phyloP scores from a whole-genome alignment of 257 asterid genomes.

The Salvia hispanica region DNA sequence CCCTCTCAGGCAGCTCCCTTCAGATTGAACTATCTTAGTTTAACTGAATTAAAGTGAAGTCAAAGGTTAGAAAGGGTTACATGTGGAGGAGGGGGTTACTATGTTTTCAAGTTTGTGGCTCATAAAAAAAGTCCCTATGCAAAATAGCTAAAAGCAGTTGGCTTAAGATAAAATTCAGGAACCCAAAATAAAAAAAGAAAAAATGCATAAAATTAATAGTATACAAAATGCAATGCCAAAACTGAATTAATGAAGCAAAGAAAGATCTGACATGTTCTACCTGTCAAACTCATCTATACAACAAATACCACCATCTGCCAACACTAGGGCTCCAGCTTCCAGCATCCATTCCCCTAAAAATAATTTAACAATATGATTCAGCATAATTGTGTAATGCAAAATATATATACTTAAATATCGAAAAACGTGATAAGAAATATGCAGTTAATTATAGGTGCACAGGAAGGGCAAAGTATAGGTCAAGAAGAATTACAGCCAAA shows the following conservation, averaged over 20 bases:
- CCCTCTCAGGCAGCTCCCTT: too few relatives aligned
- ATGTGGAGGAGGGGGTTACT: neutral
- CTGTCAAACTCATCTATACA: slow-evolving; percentile 99
- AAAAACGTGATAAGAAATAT: neutral
- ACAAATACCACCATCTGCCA: slow-evolving; percentile 99
- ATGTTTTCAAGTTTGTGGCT: neutral
- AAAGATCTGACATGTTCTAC: slow-evolving; percentile 38
- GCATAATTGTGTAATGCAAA: slow-evolving; percentile 25
- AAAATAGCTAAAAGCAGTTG: neutral
- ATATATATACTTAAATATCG: neutral
- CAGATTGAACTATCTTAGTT: too few relatives aligned
- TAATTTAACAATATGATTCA: slow-evolving; percentile 19
- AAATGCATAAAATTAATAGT: slow-evolving; percentile 3
- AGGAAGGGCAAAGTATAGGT: slow-evolving; percentile 17
- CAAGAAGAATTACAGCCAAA: slow-evolving; percentile 17
- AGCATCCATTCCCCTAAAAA: slow-evolving; percentile 97
- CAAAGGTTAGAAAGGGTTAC: neutral
- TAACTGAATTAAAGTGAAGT: too few relatives aligned
- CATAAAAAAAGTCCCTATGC: neutral
- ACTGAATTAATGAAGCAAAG: slow-evolving; percentile 8
- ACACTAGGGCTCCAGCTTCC: slow-evolving; percentile 98
- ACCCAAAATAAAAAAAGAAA: neutral
- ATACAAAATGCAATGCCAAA: neutral
- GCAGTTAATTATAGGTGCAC: neutral
- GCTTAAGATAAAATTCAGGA: neutral